A percentile compares a stretch with the other conserved stretches of the same genome.
These are phyloP conservation scores for Cronartium ribicola DNA, from an alignment of 1,284 basidiomycete species.

Conservation along the genomic window DNA sequence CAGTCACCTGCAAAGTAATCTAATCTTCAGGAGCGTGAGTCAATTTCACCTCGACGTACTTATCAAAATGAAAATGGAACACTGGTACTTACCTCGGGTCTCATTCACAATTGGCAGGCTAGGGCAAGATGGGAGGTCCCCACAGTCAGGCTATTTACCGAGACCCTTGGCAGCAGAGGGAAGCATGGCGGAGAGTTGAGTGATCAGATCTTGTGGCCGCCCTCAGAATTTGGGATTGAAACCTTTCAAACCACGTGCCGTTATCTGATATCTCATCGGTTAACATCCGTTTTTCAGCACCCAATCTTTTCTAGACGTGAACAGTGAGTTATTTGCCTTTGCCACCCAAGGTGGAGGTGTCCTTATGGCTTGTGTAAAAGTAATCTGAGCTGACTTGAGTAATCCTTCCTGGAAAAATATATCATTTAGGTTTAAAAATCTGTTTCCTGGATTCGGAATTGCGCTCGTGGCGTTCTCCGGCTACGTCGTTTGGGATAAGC, in stretches of 20 bases:
- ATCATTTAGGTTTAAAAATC: conserved; percentile 23
- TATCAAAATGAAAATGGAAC: no score
- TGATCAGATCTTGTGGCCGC: neutral
- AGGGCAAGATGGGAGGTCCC: conserved; percentile 8
- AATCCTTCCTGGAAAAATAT: neutral
- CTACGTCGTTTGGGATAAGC: conserved; percentile 60
- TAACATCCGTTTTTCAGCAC: conserved; percentile 11
- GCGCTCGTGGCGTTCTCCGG: conserved; percentile 82
- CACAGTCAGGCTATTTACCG: conserved; percentile 22
- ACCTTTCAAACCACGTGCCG: neutral
- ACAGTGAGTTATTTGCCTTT: conserved; percentile 11
- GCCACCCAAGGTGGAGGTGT: no score
- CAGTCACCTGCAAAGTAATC: no score
- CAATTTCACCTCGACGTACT: no score
- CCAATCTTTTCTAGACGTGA: conserved; percentile 36
- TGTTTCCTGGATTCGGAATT: conserved; percentile 89
- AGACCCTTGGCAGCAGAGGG: conserved; percentile 88
- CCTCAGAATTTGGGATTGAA: no score
- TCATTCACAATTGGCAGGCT: no score
- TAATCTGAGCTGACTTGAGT: neutral
- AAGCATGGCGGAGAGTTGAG: conserved; percentile 74
- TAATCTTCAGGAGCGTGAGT: no score
- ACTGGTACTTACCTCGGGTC: no score
- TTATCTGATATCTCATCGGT: neutral
- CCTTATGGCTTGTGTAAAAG: neutral